Base-by-base conservation (phyloP, 2,329 filamentous ascomycete species). In the Ophiostoma ulmi region DNA sequence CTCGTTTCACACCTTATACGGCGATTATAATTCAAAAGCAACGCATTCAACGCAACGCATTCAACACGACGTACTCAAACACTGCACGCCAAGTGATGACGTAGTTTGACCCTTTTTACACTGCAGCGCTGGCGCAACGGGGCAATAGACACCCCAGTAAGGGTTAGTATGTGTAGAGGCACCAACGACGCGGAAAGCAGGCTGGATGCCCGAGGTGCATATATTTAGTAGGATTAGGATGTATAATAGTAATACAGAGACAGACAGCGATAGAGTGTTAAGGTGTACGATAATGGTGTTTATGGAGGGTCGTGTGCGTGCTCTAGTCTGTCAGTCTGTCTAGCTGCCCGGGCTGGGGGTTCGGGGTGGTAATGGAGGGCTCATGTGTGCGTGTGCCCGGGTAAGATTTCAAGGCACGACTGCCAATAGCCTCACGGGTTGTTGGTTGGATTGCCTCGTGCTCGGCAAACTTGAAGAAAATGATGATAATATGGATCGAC, bases 101-200 rank as follows among this genome's bases (percentile, higher is more conserved):
- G 63, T 64, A 31, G 31, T 64, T 26, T 38, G 31, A 39, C 61
- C 61, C 35, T 64, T 64, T 64, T 39, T 39, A 65, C 63, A 65
- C 58, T 65, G 63, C 36, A 65, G 63, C 63, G 36, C 35, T 65
- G 63, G 63, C 22, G 63, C 63, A 22, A 65, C 20, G 63, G 61
- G 61, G 61, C 61, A 36, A 36, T 20, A 14, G 61, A 65, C 36
- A 41, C 63, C 58, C 58, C 58, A 63, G 58, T 35, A 26, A 26
- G 58, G 58, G 26, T 35, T 63, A 63, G 58, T 63, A n/a, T n/a
- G n/a, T n/a, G n/a, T n/a, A 63, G 52, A 58, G 58, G 58, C 26
- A 63, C 58, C 58, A 63, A 17, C 10, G 8, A 6, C n/a, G 58
- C 22, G 58, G 58, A 63, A 63, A 63, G 61, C 61, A 65, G 35